Evolutionary conservation across 2,329 filamentous ascomycete genomes (phyloP).

Genomic region (Orbilia blumenaviensis): DNA sequence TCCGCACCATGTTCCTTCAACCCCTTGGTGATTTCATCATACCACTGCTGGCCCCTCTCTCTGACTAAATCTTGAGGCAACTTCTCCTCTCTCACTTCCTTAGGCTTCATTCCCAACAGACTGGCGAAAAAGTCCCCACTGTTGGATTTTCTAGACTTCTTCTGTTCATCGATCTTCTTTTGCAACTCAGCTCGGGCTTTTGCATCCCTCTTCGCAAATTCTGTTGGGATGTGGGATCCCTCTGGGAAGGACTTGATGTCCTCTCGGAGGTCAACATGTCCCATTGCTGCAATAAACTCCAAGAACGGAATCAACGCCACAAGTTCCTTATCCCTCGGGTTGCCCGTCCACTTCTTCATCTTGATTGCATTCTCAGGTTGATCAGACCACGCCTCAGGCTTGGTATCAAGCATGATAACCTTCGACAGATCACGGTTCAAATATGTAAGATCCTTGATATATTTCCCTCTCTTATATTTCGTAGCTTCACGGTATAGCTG

Average conservation of each 20-base stretch:
- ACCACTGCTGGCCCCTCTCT: slow-evolving; percentile 88
- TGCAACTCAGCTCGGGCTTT: slow-evolving; percentile 85
- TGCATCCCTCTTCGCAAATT: slow-evolving; percentile 89
- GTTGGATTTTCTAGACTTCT: slow-evolving; percentile 68
- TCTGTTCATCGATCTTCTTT: slow-evolving; percentile 76
- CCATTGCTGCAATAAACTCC: slow-evolving; percentile 95
- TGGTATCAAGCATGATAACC: slow-evolving; percentile 92
- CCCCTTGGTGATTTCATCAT: slow-evolving; percentile 86
- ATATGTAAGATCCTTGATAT: slow-evolving; percentile 98
- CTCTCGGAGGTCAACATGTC: slow-evolving; percentile 84
- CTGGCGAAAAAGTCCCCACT: slow-evolving; percentile 74
- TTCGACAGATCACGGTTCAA: slow-evolving; percentile 95
- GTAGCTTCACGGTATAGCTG: slow-evolving; percentile 96
- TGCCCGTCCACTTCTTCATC: slow-evolving; percentile 86
- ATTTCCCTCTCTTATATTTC: slow-evolving; percentile 92
- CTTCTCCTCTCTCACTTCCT: slow-evolving; percentile 79
- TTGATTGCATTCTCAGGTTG: slow-evolving; percentile 98
- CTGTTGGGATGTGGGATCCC: slow-evolving; percentile 84
- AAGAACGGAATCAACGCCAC: slow-evolving; percentile 93
- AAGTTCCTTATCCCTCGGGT: slow-evolving; percentile 82
- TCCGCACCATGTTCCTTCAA: slow-evolving; percentile 93
- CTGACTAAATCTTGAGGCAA: slow-evolving; percentile 95
- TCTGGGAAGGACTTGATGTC: slow-evolving; percentile 83
- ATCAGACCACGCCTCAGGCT: slow-evolving; percentile 79
- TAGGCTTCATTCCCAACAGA: slow-evolving; percentile 80